Evolutionary conservation across 2,329 filamentous ascomycete genomes (phyloP).

Genomic region (Penicillium corylophilum): DNA sequence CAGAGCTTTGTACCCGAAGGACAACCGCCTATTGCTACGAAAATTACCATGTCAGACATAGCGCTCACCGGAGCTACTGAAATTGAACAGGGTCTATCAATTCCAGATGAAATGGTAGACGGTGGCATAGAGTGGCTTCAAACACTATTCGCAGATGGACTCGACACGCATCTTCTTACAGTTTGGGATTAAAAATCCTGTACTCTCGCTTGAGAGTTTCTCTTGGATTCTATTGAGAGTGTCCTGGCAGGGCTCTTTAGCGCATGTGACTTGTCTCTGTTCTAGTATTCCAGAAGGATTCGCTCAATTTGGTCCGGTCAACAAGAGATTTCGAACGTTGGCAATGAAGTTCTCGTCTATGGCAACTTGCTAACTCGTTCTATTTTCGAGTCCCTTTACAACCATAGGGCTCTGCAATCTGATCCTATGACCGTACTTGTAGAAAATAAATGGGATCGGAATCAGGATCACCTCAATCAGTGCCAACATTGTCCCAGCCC

Average conservation of each 20-base stretch:
- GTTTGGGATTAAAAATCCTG: constrained; percentile 1
- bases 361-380: not conserved
- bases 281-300: too few species aligned
- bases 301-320: too few species aligned
- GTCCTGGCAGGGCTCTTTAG: too few species aligned
- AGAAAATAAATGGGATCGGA: constrained; percentile 47
- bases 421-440: constrained; percentile 40
- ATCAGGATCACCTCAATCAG: constrained; percentile 27
- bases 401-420: constrained; percentile 27
- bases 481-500: constrained; percentile 64
- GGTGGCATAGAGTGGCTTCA: constrained; percentile 18
- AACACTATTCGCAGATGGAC: constrained; percentile 4
- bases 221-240: too few species aligned
- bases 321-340: too few species aligned
- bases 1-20: not conserved
- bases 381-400: constrained; percentile 3
- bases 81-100: not conserved
- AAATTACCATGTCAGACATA: too few species aligned
- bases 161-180: not conserved
- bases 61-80: not conserved
- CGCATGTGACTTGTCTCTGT: too few species aligned
- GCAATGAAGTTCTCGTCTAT: too few species aligned
- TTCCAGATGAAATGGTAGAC: constrained; percentile 16
- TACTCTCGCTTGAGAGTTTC: not conserved
- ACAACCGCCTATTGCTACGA: too few species aligned